phyloP scores from a whole-genome alignment of 2,329 filamentous ascomycete genomes.

The Magnaporthiopsis incrustans region DNA sequence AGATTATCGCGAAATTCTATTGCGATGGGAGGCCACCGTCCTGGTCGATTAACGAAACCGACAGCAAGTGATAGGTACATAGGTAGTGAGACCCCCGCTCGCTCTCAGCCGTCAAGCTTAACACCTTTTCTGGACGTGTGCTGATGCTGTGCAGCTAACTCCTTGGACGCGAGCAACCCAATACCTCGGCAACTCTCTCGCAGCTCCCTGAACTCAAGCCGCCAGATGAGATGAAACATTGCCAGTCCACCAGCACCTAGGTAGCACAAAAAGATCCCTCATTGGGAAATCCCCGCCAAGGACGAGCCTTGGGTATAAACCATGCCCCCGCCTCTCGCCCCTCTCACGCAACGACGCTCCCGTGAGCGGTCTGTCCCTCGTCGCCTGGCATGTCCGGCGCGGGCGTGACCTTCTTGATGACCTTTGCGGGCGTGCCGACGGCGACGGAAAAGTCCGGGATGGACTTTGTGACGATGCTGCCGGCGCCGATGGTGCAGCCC shows the following conservation, averaged over 20 bases:
- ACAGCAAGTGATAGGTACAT: not conserved
- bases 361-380: not conserved
- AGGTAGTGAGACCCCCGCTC: not conserved
- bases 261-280: not conserved
- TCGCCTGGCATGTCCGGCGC: conserved; percentile 4
- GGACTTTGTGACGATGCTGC: conserved; percentile 40
- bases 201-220: not conserved
- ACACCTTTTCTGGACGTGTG: too few species aligned
- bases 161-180: not conserved
- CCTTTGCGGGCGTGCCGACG: conserved; percentile 38
- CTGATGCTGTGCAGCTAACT: not conserved
- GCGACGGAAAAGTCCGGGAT: conserved; percentile 41
- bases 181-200: not conserved
- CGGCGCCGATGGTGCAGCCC: conserved; percentile 42
- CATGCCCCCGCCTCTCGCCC: not conserved
- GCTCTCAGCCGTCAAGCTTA: too few species aligned
- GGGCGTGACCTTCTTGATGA: conserved; percentile 34
- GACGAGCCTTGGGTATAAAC: too few species aligned
- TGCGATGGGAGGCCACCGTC: too few species aligned
- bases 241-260: not conserved
- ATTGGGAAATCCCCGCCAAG: too few species aligned
- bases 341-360: not conserved
- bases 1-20: too few species aligned
- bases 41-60: not conserved
- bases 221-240: not conserved